Evolutionary conservation across 768 basidiomycete species (phyloP).

Genomic region (Ramaria sp.): DNA sequence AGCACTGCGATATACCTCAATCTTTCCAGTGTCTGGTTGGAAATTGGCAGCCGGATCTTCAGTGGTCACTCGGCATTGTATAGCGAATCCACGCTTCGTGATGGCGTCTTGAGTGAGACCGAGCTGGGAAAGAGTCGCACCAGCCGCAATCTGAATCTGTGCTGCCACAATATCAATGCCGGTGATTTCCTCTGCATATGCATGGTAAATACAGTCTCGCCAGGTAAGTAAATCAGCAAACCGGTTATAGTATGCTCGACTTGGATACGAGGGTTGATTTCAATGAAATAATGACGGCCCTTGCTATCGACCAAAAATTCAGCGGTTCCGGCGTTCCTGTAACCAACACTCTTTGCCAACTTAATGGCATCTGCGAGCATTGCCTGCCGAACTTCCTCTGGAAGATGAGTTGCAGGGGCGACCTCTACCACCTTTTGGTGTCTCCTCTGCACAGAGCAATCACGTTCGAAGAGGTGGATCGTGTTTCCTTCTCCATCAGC

Average conservation of each 20-base stretch:
- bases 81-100: constrained; percentile 91
- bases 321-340: constrained; percentile 94
- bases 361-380: constrained; percentile 89
- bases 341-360: constrained; percentile 86
- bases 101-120: constrained; percentile 95
- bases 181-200: constrained; percentile 84
- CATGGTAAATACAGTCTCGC: background rate
- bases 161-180: constrained; percentile 99
- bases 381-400: constrained; percentile 81
- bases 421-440: constrained; percentile 99
- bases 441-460: constrained; percentile 95
- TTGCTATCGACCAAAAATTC: constrained; percentile 97
- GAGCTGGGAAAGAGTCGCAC: constrained; percentile 89
- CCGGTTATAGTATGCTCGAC: constrained; percentile 99
- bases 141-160: constrained; percentile 99
- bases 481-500: constrained; percentile 90
- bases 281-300: constrained; percentile 97
- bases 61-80: constrained; percentile 97
- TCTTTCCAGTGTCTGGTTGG: constrained; percentile 99
- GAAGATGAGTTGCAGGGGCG: constrained; percentile 89
- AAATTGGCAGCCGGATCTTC: constrained; percentile 88
- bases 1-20: constrained; percentile 97
- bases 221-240: constrained; percentile 21
- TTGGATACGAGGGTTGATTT: constrained; percentile 99
- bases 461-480: constrained; percentile 97